Base-by-base conservation (phyloP, 345 rosid species). In the Aethionema arabicum region DNA sequence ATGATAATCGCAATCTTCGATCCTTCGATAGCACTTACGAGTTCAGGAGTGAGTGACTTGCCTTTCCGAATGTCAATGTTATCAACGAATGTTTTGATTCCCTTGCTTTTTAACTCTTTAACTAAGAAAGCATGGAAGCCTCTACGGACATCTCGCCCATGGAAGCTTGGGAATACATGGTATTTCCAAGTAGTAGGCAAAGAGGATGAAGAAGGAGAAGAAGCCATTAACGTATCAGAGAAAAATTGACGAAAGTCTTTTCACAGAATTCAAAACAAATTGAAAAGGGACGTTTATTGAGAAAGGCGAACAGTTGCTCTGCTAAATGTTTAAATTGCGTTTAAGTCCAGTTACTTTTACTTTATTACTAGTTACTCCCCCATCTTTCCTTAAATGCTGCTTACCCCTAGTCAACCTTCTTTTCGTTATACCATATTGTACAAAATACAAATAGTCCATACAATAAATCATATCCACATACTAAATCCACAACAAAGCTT, bases 1-100 rank as follows among this genome's bases (percentile, higher is more conserved):
- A 56, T 7, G 47, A 56, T 6, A 10, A 58, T 15, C 3, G 63
- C n/a, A 8, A 58, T 33, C 39, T 31, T 58, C 3, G 63, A 58
- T 21, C 5, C 51, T 58, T 8, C 32, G 29, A 58, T 58, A 0
- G 50, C 50, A 11, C 16, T n/a, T 12, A 11, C 11, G 11, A 58
- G 33, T 11, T 42, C 63, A 27, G 16, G 49, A 4, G 27, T 14
- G 27, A 58, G 41, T 0, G 5, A 10, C 5, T 36, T 21, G 7
- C 59, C 27, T 14, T 43, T 54, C 41, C 12, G 3, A 2, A 54
- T 14, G 4, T 58, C 29, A 14, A 21, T 21, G 2, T 58, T 58
- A 8, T 42, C 33, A 15, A 58, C 27, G 63, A 58, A 58, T 6
- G 6, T 2, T 2, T 2, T 2, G 21, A 51, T 51, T 12, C 56